Evolutionary conservation across 2,329 filamentous ascomycete species (phyloP).

Genomic region (Neofusicoccum laricinum): DNA sequence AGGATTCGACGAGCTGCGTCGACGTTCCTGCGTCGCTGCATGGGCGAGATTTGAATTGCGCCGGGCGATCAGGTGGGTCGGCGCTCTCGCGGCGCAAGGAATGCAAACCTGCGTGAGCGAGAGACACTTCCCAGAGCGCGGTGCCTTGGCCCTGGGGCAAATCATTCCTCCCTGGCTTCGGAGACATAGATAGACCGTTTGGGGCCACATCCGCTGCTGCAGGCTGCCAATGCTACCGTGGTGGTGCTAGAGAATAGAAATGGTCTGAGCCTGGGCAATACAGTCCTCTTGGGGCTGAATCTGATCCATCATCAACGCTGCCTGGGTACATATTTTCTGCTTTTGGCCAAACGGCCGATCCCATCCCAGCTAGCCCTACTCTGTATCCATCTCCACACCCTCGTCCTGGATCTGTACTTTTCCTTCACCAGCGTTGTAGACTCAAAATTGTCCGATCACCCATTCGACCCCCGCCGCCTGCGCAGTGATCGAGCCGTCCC

Average conservation of each 20-base stretch:
- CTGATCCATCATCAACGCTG: slow-evolving; percentile 36
- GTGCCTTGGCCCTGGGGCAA: slow-evolving; percentile 36
- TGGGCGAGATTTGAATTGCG: slow-evolving; percentile 27
- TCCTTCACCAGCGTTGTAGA: slow-evolving; percentile 14
- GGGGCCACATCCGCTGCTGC: slow-evolving; percentile 44
- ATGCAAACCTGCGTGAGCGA: slow-evolving; percentile 35
- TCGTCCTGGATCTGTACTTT: slow-evolving; percentile 21
- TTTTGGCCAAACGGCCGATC: slow-evolving; percentile 40
- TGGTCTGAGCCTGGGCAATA: slow-evolving; percentile 46
- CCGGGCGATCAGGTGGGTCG: slow-evolving; percentile 22
- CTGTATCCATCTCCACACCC: slow-evolving; percentile 29
- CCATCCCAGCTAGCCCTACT: slow-evolving; percentile 29
- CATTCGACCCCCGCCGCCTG: neutral
- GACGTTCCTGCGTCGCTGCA: slow-evolving; percentile 39
- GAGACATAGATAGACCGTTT: slow-evolving; percentile 41
- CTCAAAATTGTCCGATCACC: slow-evolving; percentile 16
- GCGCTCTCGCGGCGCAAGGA: slow-evolving; percentile 36
- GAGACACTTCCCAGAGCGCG: slow-evolving; percentile 25
- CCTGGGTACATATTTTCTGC: slow-evolving; percentile 33
- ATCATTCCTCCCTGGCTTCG: slow-evolving; percentile 38
- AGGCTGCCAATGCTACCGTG: slow-evolving; percentile 47
- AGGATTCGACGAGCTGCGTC: slow-evolving; percentile 13
- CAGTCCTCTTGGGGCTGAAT: slow-evolving; percentile 44
- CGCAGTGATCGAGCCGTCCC: neutral
- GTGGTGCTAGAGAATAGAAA: slow-evolving; percentile 39